Evolutionary conservation across 345 rosid genomes (phyloP).

Genomic region (Geranium brycei): DNA sequence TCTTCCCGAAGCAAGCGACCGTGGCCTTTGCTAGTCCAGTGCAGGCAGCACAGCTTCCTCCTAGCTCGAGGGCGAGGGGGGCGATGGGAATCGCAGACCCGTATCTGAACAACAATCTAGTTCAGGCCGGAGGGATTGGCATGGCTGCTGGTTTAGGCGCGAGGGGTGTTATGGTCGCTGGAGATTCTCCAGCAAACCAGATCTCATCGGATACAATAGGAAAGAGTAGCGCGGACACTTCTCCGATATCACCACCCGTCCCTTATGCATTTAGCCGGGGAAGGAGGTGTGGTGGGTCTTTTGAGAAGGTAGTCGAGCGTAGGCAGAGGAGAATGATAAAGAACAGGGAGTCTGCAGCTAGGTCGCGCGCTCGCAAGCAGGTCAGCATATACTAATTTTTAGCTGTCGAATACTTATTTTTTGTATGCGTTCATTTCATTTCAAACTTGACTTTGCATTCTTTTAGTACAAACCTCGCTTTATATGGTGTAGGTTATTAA

Average conservation of each 20-base stretch:
- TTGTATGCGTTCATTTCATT: not conserved
- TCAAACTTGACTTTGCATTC: not conserved
- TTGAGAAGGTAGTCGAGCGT: conserved; percentile 89
- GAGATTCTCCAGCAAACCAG: conserved; percentile 57
- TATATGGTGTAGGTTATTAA: too few species aligned
- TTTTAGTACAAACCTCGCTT: not conserved
- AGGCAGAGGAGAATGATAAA: conserved; percentile 98
- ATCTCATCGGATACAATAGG: conserved; percentile 37
- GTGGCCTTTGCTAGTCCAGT: conserved; percentile 43
- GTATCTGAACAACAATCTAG: conserved; percentile 29
- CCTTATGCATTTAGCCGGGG: conserved; percentile 70
- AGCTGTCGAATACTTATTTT: not conserved
- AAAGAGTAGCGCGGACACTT: conserved; percentile 43
- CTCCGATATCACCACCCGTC: conserved; percentile 66
- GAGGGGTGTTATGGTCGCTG: conserved; percentile 27
- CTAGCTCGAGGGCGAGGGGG: conserved; percentile 33
- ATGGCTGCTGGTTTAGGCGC: conserved; percentile 25
- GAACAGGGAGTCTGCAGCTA: conserved; percentile 94
- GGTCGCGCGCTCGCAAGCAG: conserved; percentile 98
- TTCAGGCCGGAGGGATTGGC: conserved; percentile 30
- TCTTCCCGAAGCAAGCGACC: conserved; percentile 56
- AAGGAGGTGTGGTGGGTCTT: conserved; percentile 44
- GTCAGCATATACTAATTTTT: conserved; percentile 21
- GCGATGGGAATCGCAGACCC: conserved; percentile 28
- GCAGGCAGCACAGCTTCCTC: conserved; percentile 18